Evolutionary conservation across 2,329 filamentous ascomycete genomes (phyloP), one percentile per base, ranked within the genome.

Genomic region (Beauveria asiatica): DNA sequence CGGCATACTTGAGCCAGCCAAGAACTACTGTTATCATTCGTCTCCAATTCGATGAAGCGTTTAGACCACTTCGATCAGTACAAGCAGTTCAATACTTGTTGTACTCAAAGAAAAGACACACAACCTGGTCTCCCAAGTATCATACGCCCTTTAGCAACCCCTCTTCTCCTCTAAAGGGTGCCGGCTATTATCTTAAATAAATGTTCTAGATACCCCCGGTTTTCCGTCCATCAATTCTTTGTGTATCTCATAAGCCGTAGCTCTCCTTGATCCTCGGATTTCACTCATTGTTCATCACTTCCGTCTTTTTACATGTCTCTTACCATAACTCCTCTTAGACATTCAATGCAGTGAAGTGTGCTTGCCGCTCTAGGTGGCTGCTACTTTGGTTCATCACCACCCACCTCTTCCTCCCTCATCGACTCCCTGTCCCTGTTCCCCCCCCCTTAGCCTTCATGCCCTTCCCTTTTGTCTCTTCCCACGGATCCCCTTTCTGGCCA

Each of bases 361-460:
- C 30, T 33, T 39, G 44, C 54, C 56, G 50, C n/a, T 41, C 37
- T 13, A n/a, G 33, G 19, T 45, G 45, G 30, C 54, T 57, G 30
- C 54, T 46, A 11, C 17, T 58, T 58, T 58, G 23, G 23, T 33
- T 13, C 56, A 51, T 58, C 56, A 58, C 46, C 56, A 51, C 56
- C 46, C 17, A 23, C 46, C 23, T 17, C 56, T 42, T 30, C 45
- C 30, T 60, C 57, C 44, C 39, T 27, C 51, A 13, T 16, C 33
- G 33, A 37, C 49, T 53, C 37, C 30, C n/a, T 37, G 19, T 30
- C n/a, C 19, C 33, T 44, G 23, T 25, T 23, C 23, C 1, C n/a
- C 37, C 17, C 42, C 33, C 37, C 4, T 33, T 50, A 41, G 30
- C 44, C 16, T 44, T 30, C n/a, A 6, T 57, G 44, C 19, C 33